A percentile compares a stretch with the other conserved stretches of the same genome.
Conservation (phyloP, 306 rosid species). For the Myrica gale region DNA sequence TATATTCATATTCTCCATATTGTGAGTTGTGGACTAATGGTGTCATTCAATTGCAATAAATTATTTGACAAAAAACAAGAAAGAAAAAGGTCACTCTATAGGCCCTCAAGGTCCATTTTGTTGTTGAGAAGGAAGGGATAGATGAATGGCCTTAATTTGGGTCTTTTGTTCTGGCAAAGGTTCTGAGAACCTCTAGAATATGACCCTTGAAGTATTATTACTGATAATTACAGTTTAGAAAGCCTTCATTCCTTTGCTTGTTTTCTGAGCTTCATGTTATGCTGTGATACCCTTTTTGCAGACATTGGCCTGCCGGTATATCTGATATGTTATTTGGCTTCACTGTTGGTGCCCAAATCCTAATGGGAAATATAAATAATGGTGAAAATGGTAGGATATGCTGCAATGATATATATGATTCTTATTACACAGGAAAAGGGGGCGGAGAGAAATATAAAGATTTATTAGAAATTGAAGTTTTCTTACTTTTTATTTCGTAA, state of each 20-base stretch:
- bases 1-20: not conserved
- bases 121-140: constrained; percentile 5
- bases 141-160: not conserved
- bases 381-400: not conserved
- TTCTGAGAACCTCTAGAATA: not conserved
- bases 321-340: not conserved
- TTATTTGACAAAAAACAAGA: not conserved
- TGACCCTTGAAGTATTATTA: not conserved
- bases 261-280: not conserved
- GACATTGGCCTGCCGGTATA: not conserved
- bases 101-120: not conserved
- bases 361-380: not conserved
- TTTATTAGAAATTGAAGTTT: too few species aligned
- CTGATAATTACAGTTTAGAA: not conserved
- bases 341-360: not conserved
- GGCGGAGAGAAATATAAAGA: not conserved
- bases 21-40: not conserved
- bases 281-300: not conserved
- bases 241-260: not conserved
- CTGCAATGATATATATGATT: not conserved
- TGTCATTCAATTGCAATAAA: not conserved
- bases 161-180: not conserved
- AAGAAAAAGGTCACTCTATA: not conserved
- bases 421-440: not conserved
- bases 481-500: too few species aligned